These are phyloP conservation scores for Cystobasidium tubakii DNA, from an alignment of 768 basidiomycete species.

Conservation along the genomic window DNA sequence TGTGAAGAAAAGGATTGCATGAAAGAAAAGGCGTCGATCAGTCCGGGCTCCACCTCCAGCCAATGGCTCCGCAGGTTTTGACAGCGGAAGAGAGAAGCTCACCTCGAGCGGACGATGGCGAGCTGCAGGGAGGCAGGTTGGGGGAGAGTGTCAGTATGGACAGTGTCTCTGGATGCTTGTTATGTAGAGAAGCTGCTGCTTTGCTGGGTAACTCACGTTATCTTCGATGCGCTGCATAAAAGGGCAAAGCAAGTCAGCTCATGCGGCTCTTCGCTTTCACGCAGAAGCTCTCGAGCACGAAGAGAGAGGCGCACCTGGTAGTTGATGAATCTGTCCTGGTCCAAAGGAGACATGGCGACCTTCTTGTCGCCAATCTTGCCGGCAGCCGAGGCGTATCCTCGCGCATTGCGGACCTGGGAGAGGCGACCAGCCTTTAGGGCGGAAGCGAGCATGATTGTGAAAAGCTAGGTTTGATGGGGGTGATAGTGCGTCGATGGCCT, in stretches of 20 bases:
- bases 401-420: constrained; percentile 10
- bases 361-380: constrained; percentile 46
- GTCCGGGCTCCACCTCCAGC: constrained; percentile 10
- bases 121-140: constrained; percentile 51
- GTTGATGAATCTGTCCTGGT: constrained; percentile 52
- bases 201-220: not conserved
- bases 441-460: not conserved
- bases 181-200: not conserved
- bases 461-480: not conserved
- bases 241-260: constrained; percentile 8
- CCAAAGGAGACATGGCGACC: constrained; percentile 51
- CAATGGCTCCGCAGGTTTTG: constrained; percentile 36
- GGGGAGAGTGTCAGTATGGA: not conserved
- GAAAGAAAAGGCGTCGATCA: not conserved
- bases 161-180: not conserved
- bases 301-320: constrained; percentile 78
- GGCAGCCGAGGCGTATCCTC: constrained; percentile 34
- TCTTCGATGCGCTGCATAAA: constrained; percentile 35
- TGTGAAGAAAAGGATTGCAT: not conserved
- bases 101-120: constrained; percentile 62
- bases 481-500: not conserved
- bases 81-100: constrained; percentile 32
- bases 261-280: not conserved
- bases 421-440: not conserved
- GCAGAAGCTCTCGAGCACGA: constrained; percentile 59